A percentile compares a stretch with the other conserved stretches of the same genome.
Evolutionary conservation across 352 stramenopile genomes (phyloP).

Genomic region (Pythium rishiriense): DNA sequence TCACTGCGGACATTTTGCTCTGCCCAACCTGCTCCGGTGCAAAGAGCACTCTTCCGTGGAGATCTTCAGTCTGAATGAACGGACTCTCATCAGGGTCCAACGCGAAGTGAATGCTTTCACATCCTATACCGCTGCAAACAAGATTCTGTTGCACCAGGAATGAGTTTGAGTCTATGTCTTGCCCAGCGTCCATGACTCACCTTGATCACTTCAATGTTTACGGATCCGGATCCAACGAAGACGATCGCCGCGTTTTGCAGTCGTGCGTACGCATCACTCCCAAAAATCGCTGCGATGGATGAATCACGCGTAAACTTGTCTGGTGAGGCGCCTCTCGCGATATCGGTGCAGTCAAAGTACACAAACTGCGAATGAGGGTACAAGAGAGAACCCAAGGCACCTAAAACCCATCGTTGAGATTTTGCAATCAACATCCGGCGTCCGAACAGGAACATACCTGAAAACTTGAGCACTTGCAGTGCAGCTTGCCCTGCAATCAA

Average conservation of each 20-base stretch:
- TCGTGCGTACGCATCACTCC: not conserved
- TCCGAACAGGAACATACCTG: conserved; percentile 1
- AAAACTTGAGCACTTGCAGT: conserved; percentile 32
- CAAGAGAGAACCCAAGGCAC: conserved; percentile 25
- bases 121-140: not conserved
- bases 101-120: conserved; percentile 1
- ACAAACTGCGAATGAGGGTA: conserved; percentile 31
- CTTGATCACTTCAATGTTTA: conserved; percentile 22
- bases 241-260: not conserved
- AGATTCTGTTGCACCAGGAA: conserved; percentile 10
- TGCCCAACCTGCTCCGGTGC: not conserved
- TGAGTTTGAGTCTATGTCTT: not conserved
- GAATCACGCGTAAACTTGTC: not conserved
- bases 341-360: conserved; percentile 33
- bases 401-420: conserved; percentile 4
- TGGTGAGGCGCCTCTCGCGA: not conserved
- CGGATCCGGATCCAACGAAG: not conserved
- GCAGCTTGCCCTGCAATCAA: conserved; percentile 34
- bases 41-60: conserved; percentile 7
- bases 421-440: not conserved
- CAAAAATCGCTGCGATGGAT: conserved; percentile 9
- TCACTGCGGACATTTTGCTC: not conserved
- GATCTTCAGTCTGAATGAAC: conserved; percentile 7
- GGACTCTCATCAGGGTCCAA: conserved; percentile 15
- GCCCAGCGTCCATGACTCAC: not conserved